phyloP scores from a whole-genome alignment of 495 filamentous ascomycete genomes.

The Daldinia bambusicola region DNA sequence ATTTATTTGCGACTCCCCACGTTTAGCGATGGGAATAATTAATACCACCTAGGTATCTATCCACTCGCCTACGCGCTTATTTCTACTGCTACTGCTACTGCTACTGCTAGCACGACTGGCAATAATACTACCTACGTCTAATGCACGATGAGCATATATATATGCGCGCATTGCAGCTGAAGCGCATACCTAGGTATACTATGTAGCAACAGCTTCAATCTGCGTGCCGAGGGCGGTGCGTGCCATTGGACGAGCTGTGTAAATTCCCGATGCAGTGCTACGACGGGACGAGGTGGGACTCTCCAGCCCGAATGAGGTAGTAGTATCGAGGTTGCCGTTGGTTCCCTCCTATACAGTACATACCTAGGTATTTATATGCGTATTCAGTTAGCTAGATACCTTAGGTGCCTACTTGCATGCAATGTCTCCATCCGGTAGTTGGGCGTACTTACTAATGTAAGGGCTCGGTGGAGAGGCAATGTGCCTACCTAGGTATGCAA shows the following conservation, averaged over 20 bases:
- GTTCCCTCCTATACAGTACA: too few species aligned
- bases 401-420: neutral
- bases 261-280: constrained; percentile 7
- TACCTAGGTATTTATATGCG: too few species aligned
- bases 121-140: too few species aligned
- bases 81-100: too few species aligned
- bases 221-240: neutral
- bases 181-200: too few species aligned
- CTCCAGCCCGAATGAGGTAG: neutral
- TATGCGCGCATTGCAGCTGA: neutral
- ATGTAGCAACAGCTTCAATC: neutral
- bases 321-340: too few species aligned
- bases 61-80: too few species aligned
- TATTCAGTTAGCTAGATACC: neutral
- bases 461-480: too few species aligned
- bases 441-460: neutral
- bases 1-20: constrained; percentile 1
- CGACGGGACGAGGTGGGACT: neutral
- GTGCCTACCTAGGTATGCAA: neutral
- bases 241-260: constrained; percentile 2
- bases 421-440: neutral
- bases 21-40: constrained; percentile 3
- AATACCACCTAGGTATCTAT: neutral
- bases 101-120: too few species aligned
- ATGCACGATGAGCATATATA: too few species aligned